These are phyloP conservation scores for Cryptococcus sp. DNA, from an alignment of 1,284 basidiomycete species.

Conservation along the genomic window DNA sequence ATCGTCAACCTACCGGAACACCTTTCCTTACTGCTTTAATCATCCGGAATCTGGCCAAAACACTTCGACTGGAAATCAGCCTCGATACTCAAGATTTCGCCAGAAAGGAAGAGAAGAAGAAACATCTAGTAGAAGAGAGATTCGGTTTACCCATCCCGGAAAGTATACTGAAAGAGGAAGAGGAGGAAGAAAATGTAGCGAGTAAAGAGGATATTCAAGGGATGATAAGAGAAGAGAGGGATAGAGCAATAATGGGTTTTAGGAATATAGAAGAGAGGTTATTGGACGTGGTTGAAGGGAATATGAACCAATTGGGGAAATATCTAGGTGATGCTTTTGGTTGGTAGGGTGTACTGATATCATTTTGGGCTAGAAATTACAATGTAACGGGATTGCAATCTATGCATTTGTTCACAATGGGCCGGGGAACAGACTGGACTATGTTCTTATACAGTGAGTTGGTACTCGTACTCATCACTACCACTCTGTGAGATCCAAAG, in stretches of 20 bases:
- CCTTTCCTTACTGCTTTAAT: conserved; percentile 39
- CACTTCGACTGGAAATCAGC: conserved; percentile 29
- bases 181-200: conserved; percentile 33
- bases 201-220: conserved; percentile 11
- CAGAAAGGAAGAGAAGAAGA: conserved; percentile 27
- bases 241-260: conserved; percentile 34
- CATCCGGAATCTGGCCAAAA: conserved; percentile 40
- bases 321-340: conserved; percentile 40
- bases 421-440: background rate
- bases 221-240: conserved; percentile 21
- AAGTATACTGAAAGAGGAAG: conserved; percentile 33
- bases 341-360: conserved; percentile 18
- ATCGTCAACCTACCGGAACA: conserved; percentile 30
- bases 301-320: conserved; percentile 28
- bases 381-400: background rate
- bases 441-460: conserved; percentile 41
- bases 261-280: conserved; percentile 27
- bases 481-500: conserved; percentile 47
- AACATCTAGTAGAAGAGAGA: conserved; percentile 34
- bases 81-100: conserved; percentile 7
- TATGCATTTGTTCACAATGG: background rate
- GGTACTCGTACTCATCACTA: conserved; percentile 49
- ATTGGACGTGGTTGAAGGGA: conserved; percentile 29
- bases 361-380: background rate
- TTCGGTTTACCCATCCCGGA: conserved; percentile 46